Conservation (phyloP, 2,329 filamentous ascomycete genomes). For the Rhynchosporium graminicola region DNA sequence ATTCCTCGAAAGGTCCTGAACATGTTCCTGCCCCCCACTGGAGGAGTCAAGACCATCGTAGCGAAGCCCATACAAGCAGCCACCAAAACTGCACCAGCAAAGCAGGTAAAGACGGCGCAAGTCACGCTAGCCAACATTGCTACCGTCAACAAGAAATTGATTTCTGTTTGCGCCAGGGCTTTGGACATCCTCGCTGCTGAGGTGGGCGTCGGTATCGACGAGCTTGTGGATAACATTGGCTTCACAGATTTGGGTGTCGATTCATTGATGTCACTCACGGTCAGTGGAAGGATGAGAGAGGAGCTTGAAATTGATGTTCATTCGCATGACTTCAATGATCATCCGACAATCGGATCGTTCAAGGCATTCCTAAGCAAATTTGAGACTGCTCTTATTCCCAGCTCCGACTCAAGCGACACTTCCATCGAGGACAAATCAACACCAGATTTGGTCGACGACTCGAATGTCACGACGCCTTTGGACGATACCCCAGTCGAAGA, state of each 20-base stretch:
- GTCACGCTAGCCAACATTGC: slow-evolving; percentile 50
- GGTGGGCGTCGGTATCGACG: slow-evolving; percentile 54
- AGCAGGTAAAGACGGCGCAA: slow-evolving; percentile 43
- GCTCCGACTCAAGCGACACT: slow-evolving; percentile 19
- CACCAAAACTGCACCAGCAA: slow-evolving; percentile 28
- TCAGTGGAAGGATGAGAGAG: slow-evolving; percentile 57
- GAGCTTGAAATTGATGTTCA: slow-evolving; percentile 56
- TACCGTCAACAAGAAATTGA: slow-evolving; percentile 53
- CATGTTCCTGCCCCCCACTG: slow-evolving; percentile 62
- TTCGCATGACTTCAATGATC: slow-evolving; percentile 42
- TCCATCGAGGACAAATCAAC: slow-evolving; percentile 33
- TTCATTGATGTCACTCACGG: slow-evolving; percentile 61
- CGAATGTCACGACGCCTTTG: slow-evolving; percentile 53
- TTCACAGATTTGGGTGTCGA: slow-evolving; percentile 62
- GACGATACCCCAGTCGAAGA: slow-evolving; percentile 49
- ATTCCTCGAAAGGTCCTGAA: slow-evolving; percentile 50
- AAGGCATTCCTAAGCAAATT: slow-evolving; percentile 48
- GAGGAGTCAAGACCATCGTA: slow-evolving; percentile 45
- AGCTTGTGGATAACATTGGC: slow-evolving; percentile 56
- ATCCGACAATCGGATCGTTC: slow-evolving; percentile 55
- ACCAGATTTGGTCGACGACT: slow-evolving; percentile 50
- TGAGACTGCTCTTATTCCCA: slow-evolving; percentile 34
- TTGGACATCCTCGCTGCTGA: slow-evolving; percentile 58
- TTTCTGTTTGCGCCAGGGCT: slow-evolving; percentile 48
- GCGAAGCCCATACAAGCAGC: slow-evolving; percentile 42